Base-by-base conservation (phyloP, 1,284 basidiomycete genomes). In the Apiotrichum laibachii region DNA sequence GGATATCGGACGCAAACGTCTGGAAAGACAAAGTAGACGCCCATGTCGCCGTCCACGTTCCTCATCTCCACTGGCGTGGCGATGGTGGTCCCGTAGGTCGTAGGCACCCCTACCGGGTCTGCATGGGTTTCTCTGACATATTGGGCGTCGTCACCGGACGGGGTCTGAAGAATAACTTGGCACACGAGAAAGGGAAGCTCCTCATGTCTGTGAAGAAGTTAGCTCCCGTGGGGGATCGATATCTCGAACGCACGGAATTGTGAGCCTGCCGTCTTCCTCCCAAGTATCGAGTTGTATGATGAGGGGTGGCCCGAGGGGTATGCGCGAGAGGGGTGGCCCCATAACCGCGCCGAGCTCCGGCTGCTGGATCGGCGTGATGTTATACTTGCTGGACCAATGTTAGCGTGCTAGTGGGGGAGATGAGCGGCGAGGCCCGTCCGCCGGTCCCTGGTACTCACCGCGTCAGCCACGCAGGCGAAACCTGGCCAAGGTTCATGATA, bases 21-120 rank as follows among this genome's bases (percentile, higher is more conserved):
- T 10, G 92, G 87, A 71, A 94, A 95, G 53, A 92, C 80, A 71
- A 95, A 93, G 76, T 89, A 93, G 39, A 89, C 80, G 10, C 89
- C 89, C 64, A 83, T 81, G 40, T 86, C 85, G 45, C 89, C 89
- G 72, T 88, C 85, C 44, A 86, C 81, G 71, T 92, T 88, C 62
- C 87, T 84, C 69, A 92, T 80, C 55, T 87, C 84, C 47, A 90
- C 85, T 1, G 89, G 84, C 0, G 87, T 87, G 15, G 91, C 86
- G 33, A 93, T 89, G 31, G 92, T 80, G 59, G 87, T 89, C 42
- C 92, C 92, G 72, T 93, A 90, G 19, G 94, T 81, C 62, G 88
- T 82, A 1, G 67, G 65, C 0, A 72, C 68, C 51, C 58, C 66
- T 19, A 63, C 60, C 2, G 51, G 53, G 19, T 50, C 49, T 8